phyloP scores from a whole-genome alignment of 2,329 filamentous ascomycete species.

The Cercospora zeae-maydis region DNA sequence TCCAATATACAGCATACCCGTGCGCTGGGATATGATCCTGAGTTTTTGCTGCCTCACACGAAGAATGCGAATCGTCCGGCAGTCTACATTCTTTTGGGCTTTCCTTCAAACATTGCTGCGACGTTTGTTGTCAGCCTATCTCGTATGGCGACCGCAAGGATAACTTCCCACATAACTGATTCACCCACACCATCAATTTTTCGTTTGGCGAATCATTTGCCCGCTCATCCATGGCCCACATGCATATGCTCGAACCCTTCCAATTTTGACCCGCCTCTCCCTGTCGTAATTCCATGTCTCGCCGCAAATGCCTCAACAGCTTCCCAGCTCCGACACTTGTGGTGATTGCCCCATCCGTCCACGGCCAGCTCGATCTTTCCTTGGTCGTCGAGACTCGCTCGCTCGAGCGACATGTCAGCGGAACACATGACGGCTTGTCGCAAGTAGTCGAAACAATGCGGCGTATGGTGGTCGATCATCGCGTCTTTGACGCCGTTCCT shows the following conservation, averaged over 20 bases:
- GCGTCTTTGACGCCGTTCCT: background rate
- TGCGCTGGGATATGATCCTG: background rate
- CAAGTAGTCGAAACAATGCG: slow-evolving; percentile 10
- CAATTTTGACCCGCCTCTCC: background rate
- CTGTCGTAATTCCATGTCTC: background rate
- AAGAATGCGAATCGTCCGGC: background rate
- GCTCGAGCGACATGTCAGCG: slow-evolving; percentile 7
- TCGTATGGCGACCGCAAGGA: too few species aligned
- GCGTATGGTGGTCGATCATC: background rate
- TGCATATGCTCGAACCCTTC: background rate
- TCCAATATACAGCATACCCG: background rate
- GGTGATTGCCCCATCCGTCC: slow-evolving; percentile 9
- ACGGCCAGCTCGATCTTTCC: slow-evolving; percentile 5
- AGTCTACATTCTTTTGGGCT: background rate
- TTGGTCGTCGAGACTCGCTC: background rate
- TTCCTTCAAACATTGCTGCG: background rate
- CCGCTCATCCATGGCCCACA: background rate
- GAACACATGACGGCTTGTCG: slow-evolving; percentile 11
- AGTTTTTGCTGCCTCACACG: background rate
- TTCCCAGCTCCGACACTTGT: slow-evolving; percentile 9
- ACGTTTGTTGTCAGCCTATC: background rate
- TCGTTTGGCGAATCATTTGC: too few species aligned
- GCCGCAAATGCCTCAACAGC: background rate
- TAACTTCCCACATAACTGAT: too few species aligned
- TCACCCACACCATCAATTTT: too few species aligned